A percentile compares a stretch with the other conserved stretches of the same genome.
Conservation (phyloP, 345 rosid genomes). For the Syzygium aromaticum region DNA sequence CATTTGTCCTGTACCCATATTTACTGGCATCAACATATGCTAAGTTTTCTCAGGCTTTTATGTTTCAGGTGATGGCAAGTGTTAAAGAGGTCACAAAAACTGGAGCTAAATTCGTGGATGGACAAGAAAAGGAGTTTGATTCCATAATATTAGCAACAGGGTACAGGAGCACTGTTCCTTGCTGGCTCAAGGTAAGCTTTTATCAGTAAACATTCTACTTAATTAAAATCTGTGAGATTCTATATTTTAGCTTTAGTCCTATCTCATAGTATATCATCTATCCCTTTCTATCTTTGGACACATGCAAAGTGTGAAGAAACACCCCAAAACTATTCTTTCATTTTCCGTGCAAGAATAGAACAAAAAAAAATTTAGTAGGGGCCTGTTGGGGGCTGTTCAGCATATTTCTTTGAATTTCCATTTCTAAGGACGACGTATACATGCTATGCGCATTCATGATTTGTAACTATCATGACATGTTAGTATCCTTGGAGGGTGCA, state of each 20-base stretch:
- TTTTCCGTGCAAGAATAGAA: not conserved
- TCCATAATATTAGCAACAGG: conserved; percentile 87
- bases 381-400: not conserved
- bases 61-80: conserved; percentile 50
- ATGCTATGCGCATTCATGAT: not conserved
- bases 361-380: not conserved
- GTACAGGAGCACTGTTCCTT: conserved; percentile 80
- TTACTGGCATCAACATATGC: not conserved
- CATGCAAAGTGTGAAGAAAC: not conserved
- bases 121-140: conserved; percentile 66
- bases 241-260: not conserved
- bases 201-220: not conserved
- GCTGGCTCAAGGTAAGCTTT: conserved; percentile 75
- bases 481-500: not conserved
- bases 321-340: not conserved
- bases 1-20: not conserved
- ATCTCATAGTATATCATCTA: not conserved
- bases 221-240: not conserved
- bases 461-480: not conserved
- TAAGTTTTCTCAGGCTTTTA: not conserved
- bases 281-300: not conserved
- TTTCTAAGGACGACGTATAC: not conserved
- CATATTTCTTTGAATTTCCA: not conserved
- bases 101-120: conserved; percentile 75
- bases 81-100: conserved; percentile 60